phyloP scores from a whole-genome alignment of 257 asterid species.

The Paraleonurus japonicus region DNA sequence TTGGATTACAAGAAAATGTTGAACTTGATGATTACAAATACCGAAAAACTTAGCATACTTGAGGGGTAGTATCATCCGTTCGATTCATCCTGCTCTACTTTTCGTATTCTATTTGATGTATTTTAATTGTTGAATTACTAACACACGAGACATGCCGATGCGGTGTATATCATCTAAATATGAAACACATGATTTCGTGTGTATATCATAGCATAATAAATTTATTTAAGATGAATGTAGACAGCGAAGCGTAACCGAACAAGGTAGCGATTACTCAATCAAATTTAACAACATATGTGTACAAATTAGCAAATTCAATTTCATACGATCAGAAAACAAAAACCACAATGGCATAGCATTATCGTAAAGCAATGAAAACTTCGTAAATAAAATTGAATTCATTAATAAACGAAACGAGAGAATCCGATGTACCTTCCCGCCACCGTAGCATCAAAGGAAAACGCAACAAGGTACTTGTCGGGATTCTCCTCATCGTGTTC shows the following conservation, averaged over 20 bases:
- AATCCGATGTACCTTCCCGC: constrained; percentile 63
- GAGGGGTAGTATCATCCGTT: background rate
- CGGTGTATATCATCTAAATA: no score
- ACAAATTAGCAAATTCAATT: background rate
- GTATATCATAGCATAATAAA: background rate
- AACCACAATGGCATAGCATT: background rate
- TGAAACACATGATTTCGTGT: no score
- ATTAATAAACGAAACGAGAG: background rate
- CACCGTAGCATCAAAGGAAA: constrained; percentile 89
- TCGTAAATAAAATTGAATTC: background rate
- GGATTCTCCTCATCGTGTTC: constrained; percentile 75
- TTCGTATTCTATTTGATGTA: no score
- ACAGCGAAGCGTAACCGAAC: background rate
- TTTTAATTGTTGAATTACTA: no score
- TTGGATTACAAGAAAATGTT: background rate
- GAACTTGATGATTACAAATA: background rate
- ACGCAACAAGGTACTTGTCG: constrained; percentile 52
- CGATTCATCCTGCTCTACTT: no score
- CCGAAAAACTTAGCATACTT: background rate
- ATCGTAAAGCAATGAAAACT: background rate
- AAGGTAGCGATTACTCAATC: background rate
- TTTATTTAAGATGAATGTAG: background rate
- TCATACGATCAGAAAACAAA: background rate
- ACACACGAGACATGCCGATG: no score
- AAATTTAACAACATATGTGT: background rate